Percentiles rank a stretch among this genome's conserved stretches.
phyloP scores from a whole-genome alignment of 257 asterid genomes.

The Plantago ovata region DNA sequence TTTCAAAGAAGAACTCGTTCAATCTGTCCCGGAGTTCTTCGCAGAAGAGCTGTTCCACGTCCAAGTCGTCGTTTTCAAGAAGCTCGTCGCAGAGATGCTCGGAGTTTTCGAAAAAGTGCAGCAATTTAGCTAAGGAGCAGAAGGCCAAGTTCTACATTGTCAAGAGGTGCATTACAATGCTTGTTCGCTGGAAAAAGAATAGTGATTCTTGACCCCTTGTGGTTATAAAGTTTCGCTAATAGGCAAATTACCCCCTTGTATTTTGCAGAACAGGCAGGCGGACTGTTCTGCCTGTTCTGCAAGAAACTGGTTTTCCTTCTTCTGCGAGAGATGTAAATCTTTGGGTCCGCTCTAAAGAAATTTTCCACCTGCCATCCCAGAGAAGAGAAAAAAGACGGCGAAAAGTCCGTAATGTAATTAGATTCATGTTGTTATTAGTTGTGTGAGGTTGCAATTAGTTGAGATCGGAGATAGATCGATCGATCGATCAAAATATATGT shows the following conservation, averaged over 20 bases:
- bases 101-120: constrained; percentile 9
- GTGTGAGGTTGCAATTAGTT: constrained; percentile 19
- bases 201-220: constrained; percentile 13
- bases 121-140: constrained; percentile 15
- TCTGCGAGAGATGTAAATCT: constrained; percentile 35
- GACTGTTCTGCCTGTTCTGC: background rate
- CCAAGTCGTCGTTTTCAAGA: constrained; percentile 14
- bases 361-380: constrained; percentile 42
- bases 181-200: constrained; percentile 17
- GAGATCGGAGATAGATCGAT: constrained; percentile 22
- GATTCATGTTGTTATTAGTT: constrained; percentile 22
- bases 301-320: constrained; percentile 19
- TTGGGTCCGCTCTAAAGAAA: constrained; percentile 30
- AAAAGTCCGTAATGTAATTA: constrained; percentile 21
- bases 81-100: constrained; percentile 15
- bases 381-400: constrained; percentile 22
- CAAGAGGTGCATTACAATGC: constrained; percentile 14
- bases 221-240: background rate
- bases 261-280: background rate
- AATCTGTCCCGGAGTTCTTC: constrained; percentile 50
- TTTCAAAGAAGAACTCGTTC: constrained; percentile 42
- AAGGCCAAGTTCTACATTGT: constrained; percentile 18
- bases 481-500: constrained; percentile 26
- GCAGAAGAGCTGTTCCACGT: constrained; percentile 20
- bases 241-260: background rate